Conservation (phyloP, 139 green algal genomes). For the Chlorella sp. region DNA sequence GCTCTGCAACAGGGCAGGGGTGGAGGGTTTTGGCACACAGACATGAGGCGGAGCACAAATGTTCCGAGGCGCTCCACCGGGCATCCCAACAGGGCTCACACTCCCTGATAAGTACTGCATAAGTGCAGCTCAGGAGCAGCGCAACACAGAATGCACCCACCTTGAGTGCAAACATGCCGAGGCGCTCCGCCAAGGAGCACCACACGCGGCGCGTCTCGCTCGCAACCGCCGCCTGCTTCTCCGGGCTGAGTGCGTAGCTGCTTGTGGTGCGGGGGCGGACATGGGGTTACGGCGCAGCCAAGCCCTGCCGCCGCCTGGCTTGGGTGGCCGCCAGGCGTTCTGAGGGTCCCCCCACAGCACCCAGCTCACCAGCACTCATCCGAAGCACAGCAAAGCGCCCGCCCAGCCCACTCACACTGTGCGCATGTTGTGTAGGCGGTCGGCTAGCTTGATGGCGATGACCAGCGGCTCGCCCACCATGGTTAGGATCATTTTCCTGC, state of each 20-base stretch:
- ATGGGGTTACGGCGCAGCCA: too few relatives aligned
- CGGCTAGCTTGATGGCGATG: conserved; percentile 94
- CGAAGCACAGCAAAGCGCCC: background rate
- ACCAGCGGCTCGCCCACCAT: conserved; percentile 89
- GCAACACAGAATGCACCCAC: conserved; percentile 25
- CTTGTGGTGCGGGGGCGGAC: background rate
- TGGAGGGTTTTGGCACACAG: too few relatives aligned
- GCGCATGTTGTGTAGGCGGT: conserved; percentile 98
- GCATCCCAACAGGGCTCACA: too few relatives aligned
- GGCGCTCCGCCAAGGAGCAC: conserved; percentile 91
- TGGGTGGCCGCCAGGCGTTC: too few relatives aligned
- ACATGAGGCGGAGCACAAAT: too few relatives aligned
- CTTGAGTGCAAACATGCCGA: conserved; percentile 95
- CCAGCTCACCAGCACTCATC: too few relatives aligned
- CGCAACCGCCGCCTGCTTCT: conserved; percentile 81
- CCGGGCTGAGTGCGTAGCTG: conserved; percentile 67
- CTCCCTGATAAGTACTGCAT: too few relatives aligned
- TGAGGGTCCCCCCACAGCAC: too few relatives aligned
- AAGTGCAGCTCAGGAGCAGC: too few relatives aligned
- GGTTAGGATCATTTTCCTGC: conserved; percentile 71
- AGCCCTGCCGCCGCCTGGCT: too few relatives aligned
- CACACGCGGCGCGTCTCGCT: conserved; percentile 92
- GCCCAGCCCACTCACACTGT: conserved; percentile 64
- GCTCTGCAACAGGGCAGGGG: conserved; percentile 53
- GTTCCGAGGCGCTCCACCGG: too few relatives aligned